A percentile compares a stretch with the other conserved stretches of the same genome.
phyloP scores from a whole-genome alignment of 768 basidiomycete genomes.

The Agrocybe pediades region DNA sequence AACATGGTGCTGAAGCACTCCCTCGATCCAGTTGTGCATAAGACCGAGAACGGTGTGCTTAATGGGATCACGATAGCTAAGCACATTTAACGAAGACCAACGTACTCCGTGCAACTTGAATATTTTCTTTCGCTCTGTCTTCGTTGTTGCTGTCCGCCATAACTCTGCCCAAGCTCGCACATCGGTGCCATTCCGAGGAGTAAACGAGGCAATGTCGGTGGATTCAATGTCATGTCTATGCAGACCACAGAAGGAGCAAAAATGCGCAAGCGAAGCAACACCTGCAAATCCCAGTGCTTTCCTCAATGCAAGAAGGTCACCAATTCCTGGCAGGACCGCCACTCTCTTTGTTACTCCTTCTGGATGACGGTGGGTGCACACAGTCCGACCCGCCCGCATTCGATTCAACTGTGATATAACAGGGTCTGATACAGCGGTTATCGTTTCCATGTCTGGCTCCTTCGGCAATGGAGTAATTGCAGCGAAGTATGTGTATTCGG shows the following conservation, averaged over 20 bases:
- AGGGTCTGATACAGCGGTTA: slow-evolving; percentile 18
- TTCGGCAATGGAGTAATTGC: slow-evolving; percentile 24
- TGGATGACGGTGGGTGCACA: slow-evolving; percentile 19
- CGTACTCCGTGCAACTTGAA: slow-evolving; percentile 21
- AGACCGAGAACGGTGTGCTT: slow-evolving; percentile 25
- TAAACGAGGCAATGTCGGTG: slow-evolving; percentile 4
- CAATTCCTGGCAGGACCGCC: slow-evolving; percentile 18
- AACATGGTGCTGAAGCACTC: slow-evolving; percentile 24
- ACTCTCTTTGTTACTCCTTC: slow-evolving; percentile 15
- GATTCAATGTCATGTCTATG: slow-evolving; percentile 6
- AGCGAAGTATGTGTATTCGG: slow-evolving; percentile 16
- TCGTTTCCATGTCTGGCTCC: slow-evolving; percentile 20
- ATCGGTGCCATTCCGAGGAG: slow-evolving; percentile 9
- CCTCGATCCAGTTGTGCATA: slow-evolving; percentile 31
- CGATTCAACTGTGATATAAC: slow-evolving; percentile 13
- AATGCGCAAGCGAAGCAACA: slow-evolving; percentile 12
- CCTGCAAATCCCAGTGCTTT: slow-evolving; percentile 22
- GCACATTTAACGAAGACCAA: slow-evolving; percentile 26
- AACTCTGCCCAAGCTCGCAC: slow-evolving; percentile 11
- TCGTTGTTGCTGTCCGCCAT: slow-evolving; percentile 17
- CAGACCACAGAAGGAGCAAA: slow-evolving; percentile 22
- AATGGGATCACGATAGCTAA: slow-evolving; percentile 32
- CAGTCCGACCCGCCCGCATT: slow-evolving; percentile 10
- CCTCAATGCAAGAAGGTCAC: slow-evolving; percentile 20
- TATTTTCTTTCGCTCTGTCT: slow-evolving; percentile 12